Evolutionary conservation across 1,284 basidiomycete species (phyloP), one percentile per base, ranked within the genome.

Genomic region (Cryptococcus maquisensis): DNA sequence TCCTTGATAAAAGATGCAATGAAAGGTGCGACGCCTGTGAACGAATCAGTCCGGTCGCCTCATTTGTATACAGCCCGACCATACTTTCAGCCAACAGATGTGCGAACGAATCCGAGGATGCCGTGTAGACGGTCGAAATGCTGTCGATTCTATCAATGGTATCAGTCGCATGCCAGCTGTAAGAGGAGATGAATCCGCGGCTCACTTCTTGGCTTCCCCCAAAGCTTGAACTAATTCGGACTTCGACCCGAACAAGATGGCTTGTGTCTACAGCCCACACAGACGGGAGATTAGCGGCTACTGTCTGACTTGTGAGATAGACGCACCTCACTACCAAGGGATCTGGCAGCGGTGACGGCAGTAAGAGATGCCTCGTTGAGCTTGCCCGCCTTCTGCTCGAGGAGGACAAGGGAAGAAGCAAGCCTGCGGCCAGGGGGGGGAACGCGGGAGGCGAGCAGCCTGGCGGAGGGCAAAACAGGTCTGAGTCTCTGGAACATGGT

Each of bases 341-440:
- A 81, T 61, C 84, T 79, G 1, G 94, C 94, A 26, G 94, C 94
- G 1, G 90, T 90, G 61, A 98, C 77, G 37, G 95, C 94, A 35
- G 87, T 90, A 54, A 96, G 81, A n/a, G 88, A 87, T 9, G 84
- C 85, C 5, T 90, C 82, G 60, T 92, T 90, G 63, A 98, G 82
- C 62, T 82, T 81, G 46, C 91, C 92, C 50, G 83, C 81, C 55
- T 84, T 84, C 75, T 97, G 91, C 77, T 97, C 95, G 57, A 97
- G 79, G 65, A 90, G 88, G 48, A 97, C 84, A 18, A 97, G 83
- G 0, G 90, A 78, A 47, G 78, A 78, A 12, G 74, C 75, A 38
- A 70, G 56, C 51, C 73, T 62, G 38, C 68, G 54, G 45, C 66
- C 63, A 4, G 63, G 55, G 6, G 59, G 46, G 13, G 56, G 46